Base-by-base conservation (phyloP, 2,329 filamentous ascomycete species). In the Parastagonospora nodorum region DNA sequence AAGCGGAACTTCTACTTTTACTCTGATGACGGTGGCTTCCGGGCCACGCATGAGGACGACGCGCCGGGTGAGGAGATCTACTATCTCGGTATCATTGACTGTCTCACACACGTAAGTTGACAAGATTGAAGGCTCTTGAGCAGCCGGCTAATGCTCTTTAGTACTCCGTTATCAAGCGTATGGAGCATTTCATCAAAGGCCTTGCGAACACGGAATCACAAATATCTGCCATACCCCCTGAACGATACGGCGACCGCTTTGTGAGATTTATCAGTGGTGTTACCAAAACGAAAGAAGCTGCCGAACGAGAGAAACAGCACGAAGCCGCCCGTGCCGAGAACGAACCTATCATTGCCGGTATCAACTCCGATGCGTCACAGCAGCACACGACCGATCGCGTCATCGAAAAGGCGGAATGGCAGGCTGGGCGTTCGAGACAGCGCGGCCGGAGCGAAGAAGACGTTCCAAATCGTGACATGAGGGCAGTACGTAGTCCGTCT, bases 41-140 rank as follows among this genome's bases (percentile, higher is more conserved):
- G 88, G 61, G 93, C 94, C 10, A 97, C 94, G 1, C 92, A 97
- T 68, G 92, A 97, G 73, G 87, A 96, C 74, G 88, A 96, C 56
- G 78, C 80, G 12, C 85, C 89, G 1, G 92, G 88, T 2, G 90
- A 97, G 47, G 91, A 96, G 75, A 92, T 99, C 36, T 99, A 99
- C 75, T 99, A 99, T 71, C 84, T 99, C 7, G 95, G 94, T 31
- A 95, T 99, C 64, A 99, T 99, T 73, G 94, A 99, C 75, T 99
- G 94, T 74, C 80, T 99, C 66, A 99, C 94, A 64, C 91, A 97
- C 73, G 92, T 96, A 82, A 85, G 90, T 45, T 42, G 9, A 9
- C 11, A 30, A 33, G 31, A n/a, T 8, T 19, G 3, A 9, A 5
- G 8, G 12, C 30, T 8, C n/a, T 9, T 1, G 8, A 2, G 16